Evolutionary conservation across 805 yeast species (phyloP).

Genomic region (Candida montana): DNA sequence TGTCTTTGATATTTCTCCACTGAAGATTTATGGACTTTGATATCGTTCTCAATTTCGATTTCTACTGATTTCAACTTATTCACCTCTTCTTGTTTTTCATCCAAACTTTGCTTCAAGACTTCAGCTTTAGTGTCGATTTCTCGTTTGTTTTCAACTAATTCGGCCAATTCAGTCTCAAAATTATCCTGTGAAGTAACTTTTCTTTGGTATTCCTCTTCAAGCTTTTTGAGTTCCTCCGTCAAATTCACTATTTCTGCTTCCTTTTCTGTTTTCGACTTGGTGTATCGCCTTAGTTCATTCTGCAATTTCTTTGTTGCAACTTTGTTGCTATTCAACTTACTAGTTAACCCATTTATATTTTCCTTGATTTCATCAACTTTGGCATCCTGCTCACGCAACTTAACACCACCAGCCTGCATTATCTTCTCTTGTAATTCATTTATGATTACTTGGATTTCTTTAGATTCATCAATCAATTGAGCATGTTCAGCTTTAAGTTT

Average conservation of each 20-base stretch:
- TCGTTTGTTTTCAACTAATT: slow-evolving; percentile 28
- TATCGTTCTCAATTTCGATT: slow-evolving; percentile 57
- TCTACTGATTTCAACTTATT: slow-evolving; percentile 59
- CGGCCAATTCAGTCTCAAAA: slow-evolving; percentile 30
- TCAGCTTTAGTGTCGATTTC: slow-evolving; percentile 38
- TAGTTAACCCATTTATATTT: slow-evolving; percentile 53
- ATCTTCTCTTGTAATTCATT: slow-evolving; percentile 65
- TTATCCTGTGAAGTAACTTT: slow-evolving; percentile 24
- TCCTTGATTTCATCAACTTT: slow-evolving; percentile 73
- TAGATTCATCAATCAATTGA: slow-evolving; percentile 47
- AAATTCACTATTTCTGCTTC: slow-evolving; percentile 39
- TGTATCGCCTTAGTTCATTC: slow-evolving; percentile 55
- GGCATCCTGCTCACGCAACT: slow-evolving; percentile 70
- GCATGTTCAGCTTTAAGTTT: slow-evolving; percentile 36
- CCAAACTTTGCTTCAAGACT: slow-evolving; percentile 34
- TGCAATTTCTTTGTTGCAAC: slow-evolving; percentile 54
- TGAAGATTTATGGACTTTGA: slow-evolving; percentile 49
- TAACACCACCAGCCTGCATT: slow-evolving; percentile 88
- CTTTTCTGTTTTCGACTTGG: slow-evolving; percentile 37
- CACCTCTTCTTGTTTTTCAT: slow-evolving; percentile 37
- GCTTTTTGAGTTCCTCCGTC: slow-evolving; percentile 30
- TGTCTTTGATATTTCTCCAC: slow-evolving; percentile 36
- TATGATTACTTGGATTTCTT: slow-evolving; percentile 51
- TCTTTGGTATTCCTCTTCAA: slow-evolving; percentile 26
- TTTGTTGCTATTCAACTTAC: slow-evolving; percentile 52